Evolutionary conservation across 805 yeast species (phyloP).

Genomic region (Myxozyma mucilagina): DNA sequence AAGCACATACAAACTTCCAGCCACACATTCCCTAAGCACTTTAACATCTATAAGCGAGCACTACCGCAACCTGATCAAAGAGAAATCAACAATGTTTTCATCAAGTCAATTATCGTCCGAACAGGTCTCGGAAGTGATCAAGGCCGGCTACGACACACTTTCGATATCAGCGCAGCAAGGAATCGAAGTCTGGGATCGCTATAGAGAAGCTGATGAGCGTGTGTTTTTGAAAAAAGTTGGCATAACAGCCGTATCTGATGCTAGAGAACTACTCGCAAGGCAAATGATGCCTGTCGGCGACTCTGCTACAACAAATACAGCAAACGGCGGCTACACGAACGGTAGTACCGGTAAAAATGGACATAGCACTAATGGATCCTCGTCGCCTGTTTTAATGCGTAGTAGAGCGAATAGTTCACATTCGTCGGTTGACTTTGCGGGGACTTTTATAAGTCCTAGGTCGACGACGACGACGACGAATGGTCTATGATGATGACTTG

Average conservation of each 20-base stretch:
- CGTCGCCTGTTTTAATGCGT: constrained; percentile 1
- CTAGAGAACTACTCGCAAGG: constrained; percentile 14
- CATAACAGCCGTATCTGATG: constrained; percentile 22
- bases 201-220: constrained; percentile 31
- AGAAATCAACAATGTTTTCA: constrained; percentile 15
- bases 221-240: constrained; percentile 25
- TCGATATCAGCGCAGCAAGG: constrained; percentile 34
- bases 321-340: background rate
- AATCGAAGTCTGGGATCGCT: constrained; percentile 29
- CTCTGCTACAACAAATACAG: background rate
- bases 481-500: too few relatives aligned
- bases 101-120: constrained; percentile 32
- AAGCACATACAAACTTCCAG: constrained; percentile 22
- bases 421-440: background rate
- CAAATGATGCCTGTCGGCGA: constrained; percentile 5
- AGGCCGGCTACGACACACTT: constrained; percentile 36
- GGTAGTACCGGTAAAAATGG: background rate
- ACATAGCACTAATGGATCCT: background rate
- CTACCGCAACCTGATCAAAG: constrained; percentile 25
- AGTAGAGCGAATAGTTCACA: constrained; percentile 1
- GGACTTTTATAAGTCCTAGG: background rate
- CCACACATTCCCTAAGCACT: constrained; percentile 22
- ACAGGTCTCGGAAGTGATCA: constrained; percentile 36
- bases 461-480: background rate
- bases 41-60: constrained; percentile 28